A percentile compares a stretch with the other conserved stretches of the same genome.
phyloP scores from a whole-genome alignment of 2,329 filamentous ascomycete species.

The Chlorencoelia australis region DNA sequence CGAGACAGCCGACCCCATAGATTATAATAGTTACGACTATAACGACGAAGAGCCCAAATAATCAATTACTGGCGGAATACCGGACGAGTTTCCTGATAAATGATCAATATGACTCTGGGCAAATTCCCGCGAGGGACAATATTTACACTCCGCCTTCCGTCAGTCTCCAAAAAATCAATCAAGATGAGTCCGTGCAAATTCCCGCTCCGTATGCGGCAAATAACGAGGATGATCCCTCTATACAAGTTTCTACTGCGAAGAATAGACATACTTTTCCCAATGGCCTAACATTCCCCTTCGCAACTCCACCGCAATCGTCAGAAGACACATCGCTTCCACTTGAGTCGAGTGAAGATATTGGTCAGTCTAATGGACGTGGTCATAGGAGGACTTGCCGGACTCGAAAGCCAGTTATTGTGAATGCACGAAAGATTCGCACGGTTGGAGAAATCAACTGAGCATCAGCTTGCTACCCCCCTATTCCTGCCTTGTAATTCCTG shows the following conservation, averaged over 20 bases:
- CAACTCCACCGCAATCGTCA: constrained; percentile 6
- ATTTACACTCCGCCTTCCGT: constrained; percentile 2
- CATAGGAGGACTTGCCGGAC: no score
- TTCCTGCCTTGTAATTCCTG: constrained; percentile 12
- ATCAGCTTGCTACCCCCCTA: constrained; percentile 9
- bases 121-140: not conserved
- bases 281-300: constrained; percentile 3
- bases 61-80: constrained; percentile 8
- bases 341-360: constrained; percentile 1
- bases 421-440: constrained; percentile 6
- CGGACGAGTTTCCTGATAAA: constrained; percentile 4
- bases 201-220: no score
- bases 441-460: constrained; percentile 13
- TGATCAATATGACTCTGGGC: constrained; percentile 1
- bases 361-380: constrained; percentile 5
- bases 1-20: constrained; percentile 6
- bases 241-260: constrained; percentile 4
- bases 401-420: constrained; percentile 1
- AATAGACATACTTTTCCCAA: constrained; percentile 4
- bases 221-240: constrained; percentile 3
- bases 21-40: constrained; percentile 8
- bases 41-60: constrained; percentile 6
- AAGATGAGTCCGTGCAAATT: no score
- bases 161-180: constrained; percentile 3
- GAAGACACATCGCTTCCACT: no score